Evolutionary conservation across 1,284 basidiomycete species (phyloP).

Genomic region (Ustilago curta): DNA sequence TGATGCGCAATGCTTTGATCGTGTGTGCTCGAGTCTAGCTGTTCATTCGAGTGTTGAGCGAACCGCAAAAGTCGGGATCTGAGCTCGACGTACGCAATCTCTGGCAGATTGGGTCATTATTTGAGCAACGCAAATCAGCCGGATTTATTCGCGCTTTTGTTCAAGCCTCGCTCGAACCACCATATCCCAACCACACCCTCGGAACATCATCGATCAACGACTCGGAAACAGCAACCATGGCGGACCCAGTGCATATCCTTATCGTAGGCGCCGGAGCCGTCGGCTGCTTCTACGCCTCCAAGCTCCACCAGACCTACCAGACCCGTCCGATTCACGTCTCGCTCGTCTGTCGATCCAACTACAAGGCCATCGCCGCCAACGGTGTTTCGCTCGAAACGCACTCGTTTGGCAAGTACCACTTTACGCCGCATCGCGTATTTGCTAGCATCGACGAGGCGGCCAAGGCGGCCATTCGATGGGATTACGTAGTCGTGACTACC

Average conservation of each 20-base stretch:
- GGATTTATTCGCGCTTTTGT: slow-evolving; percentile 1
- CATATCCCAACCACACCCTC: neutral
- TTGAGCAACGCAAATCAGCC: neutral
- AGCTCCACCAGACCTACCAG: slow-evolving; percentile 19
- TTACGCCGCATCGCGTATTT: slow-evolving; percentile 69
- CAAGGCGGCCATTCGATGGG: slow-evolving; percentile 57
- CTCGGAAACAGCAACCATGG: neutral
- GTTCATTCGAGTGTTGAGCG: no score
- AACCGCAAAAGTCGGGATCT: no score
- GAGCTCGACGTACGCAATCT: no score
- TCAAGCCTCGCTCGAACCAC: neutral
- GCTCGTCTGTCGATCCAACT: slow-evolving; percentile 72
- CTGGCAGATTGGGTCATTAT: no score
- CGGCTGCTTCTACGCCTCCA: slow-evolving; percentile 71
- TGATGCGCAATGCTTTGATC: no score
- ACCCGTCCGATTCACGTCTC: slow-evolving; percentile 65
- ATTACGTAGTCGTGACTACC: slow-evolving; percentile 71
- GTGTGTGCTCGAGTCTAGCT: no score
- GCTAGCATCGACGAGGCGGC: slow-evolving; percentile 58
- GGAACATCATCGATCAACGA: neutral
- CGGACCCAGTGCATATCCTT: slow-evolving; percentile 44
- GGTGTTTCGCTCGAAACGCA: slow-evolving; percentile 70
- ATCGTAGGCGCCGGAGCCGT: slow-evolving; percentile 71
- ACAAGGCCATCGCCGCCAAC: slow-evolving; percentile 65
- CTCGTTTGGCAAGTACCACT: slow-evolving; percentile 70